A percentile compares a stretch with the other conserved stretches of the same genome.
Conservation (phyloP, 805 yeast genomes). For the Cyberlindnera samutprakarnensis region DNA sequence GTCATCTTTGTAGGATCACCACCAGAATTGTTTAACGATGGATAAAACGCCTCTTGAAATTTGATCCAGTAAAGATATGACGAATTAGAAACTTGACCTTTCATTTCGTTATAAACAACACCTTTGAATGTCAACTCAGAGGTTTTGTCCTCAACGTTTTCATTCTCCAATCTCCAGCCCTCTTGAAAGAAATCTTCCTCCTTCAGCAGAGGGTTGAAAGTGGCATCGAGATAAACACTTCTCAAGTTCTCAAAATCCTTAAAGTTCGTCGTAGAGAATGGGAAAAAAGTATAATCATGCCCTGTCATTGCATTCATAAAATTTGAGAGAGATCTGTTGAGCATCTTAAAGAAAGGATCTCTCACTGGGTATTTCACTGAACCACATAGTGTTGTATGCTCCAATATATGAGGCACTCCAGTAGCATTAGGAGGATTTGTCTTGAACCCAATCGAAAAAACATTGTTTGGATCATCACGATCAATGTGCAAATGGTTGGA, state of each 20-base stretch:
- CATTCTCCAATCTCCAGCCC: slow-evolving; percentile 94
- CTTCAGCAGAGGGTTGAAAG: slow-evolving; percentile 71
- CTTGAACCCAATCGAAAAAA: slow-evolving; percentile 81
- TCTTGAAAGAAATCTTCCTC: slow-evolving; percentile 86
- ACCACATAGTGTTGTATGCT: slow-evolving; percentile 95
- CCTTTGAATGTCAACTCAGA: slow-evolving; percentile 79
- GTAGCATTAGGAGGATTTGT: slow-evolving; percentile 94
- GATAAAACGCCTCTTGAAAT: slow-evolving; percentile 77
- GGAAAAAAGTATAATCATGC: slow-evolving; percentile 90
- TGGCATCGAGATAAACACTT: slow-evolving; percentile 84
- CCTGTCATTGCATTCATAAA: slow-evolving; percentile 99
- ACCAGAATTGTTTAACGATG: slow-evolving; percentile 82
- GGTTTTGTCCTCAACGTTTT: slow-evolving; percentile 43
- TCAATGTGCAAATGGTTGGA: slow-evolving; percentile 82
- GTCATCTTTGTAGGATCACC: slow-evolving; percentile 88
- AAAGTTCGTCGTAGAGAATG: slow-evolving; percentile 88
- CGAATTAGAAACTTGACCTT: slow-evolving; percentile 89
- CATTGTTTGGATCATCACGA: slow-evolving; percentile 76
- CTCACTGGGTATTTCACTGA: slow-evolving; percentile 86
- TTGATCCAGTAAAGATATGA: slow-evolving; percentile 79
- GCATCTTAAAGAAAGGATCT: slow-evolving; percentile 97
- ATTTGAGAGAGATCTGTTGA: slow-evolving; percentile 86
- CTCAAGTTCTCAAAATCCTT: slow-evolving; percentile 77
- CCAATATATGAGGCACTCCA: slow-evolving; percentile 94
- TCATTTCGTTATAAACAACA: slow-evolving; percentile 97